Percentiles rank a stretch among this genome's conserved stretches.
phyloP scores from a whole-genome alignment of 495 filamentous ascomycete species.

The Penicillium mononematosum region DNA sequence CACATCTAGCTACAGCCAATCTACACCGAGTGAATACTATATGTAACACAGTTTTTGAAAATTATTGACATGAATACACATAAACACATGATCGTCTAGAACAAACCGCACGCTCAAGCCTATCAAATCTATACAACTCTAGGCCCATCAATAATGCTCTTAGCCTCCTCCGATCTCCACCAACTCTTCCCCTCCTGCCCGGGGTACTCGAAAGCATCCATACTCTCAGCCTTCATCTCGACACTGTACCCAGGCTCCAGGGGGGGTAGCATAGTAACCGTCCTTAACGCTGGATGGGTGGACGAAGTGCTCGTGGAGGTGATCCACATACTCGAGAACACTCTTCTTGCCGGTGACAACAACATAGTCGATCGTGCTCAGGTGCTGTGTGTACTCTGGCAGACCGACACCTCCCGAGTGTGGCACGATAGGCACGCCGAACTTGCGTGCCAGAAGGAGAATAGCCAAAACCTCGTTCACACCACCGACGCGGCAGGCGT shows the following conservation, averaged over 20 bases:
- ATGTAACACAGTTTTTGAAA: slow-evolving; percentile 15
- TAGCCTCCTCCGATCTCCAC: slow-evolving; percentile 74
- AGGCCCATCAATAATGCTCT: slow-evolving; percentile 59
- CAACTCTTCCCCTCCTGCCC: slow-evolving; percentile 75
- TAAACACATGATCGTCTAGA: slow-evolving; percentile 17
- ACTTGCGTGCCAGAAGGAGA: slow-evolving; percentile 85
- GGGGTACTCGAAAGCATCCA: slow-evolving; percentile 74
- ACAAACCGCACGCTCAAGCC: slow-evolving; percentile 1
- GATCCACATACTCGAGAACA: slow-evolving; percentile 88
- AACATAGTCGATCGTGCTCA: slow-evolving; percentile 93
- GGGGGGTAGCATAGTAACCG: slow-evolving; percentile 87
- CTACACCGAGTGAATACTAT: background rate
- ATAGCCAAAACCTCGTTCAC: slow-evolving; percentile 92
- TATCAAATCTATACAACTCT: slow-evolving; percentile 31
- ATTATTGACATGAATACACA: slow-evolving; percentile 29
- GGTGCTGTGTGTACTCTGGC: slow-evolving; percentile 91
- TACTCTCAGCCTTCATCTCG: slow-evolving; percentile 87
- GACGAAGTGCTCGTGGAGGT: slow-evolving; percentile 90
- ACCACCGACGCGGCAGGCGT: slow-evolving; percentile 87
- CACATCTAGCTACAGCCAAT: background rate
- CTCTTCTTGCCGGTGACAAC: slow-evolving; percentile 77
- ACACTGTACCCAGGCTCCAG: slow-evolving; percentile 82
- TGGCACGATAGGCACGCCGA: slow-evolving; percentile 78
- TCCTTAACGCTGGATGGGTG: slow-evolving; percentile 76
- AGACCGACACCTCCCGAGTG: slow-evolving; percentile 88